phyloP scores from a whole-genome alignment of 2,329 filamentous ascomycete species.

The Zymoseptoria tritici region DNA sequence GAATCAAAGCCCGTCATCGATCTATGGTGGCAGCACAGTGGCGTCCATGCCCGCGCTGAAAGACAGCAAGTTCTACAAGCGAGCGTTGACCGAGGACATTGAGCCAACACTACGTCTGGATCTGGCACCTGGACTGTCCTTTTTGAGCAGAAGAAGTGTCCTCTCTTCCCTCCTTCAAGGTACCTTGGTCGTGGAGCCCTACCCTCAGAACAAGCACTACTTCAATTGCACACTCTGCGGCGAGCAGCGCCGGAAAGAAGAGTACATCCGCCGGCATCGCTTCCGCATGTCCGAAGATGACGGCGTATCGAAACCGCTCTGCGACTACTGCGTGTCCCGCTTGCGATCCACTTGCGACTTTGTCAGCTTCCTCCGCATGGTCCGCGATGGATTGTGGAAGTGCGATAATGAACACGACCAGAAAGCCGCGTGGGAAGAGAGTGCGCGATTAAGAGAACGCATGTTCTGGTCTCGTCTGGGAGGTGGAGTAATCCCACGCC shows the following conservation, averaged over 20 bases:
- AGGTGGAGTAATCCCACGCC: constrained; percentile 74
- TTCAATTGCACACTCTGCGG: constrained; percentile 83
- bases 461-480: constrained; percentile 97
- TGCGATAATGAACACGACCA: constrained; percentile 77
- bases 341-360: constrained; percentile 88
- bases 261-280: constrained; percentile 71
- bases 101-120: constrained; percentile 90
- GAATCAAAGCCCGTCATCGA: constrained; percentile 23
- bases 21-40: constrained; percentile 23
- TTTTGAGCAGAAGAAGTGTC: constrained; percentile 82
- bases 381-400: constrained; percentile 88
- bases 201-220: constrained; percentile 49
- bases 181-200: constrained; percentile 80
- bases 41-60: constrained; percentile 57
- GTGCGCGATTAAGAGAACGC: constrained; percentile 76
- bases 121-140: constrained; percentile 81
- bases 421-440: constrained; percentile 88
- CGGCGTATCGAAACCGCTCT: constrained; percentile 80
- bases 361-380: constrained; percentile 79
- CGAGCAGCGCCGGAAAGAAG: constrained; percentile 63
- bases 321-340: constrained; percentile 75
- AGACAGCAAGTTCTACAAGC: constrained; percentile 91
- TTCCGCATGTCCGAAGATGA: constrained; percentile 86
- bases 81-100: constrained; percentile 79
- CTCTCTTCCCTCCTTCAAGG: constrained; percentile 77